Percentiles rank a stretch among this genome's conserved stretches.
These are phyloP conservation scores for Persicaria maculosa DNA, from an alignment of 148 eudicot genomes.

Conservation along the genomic window DNA sequence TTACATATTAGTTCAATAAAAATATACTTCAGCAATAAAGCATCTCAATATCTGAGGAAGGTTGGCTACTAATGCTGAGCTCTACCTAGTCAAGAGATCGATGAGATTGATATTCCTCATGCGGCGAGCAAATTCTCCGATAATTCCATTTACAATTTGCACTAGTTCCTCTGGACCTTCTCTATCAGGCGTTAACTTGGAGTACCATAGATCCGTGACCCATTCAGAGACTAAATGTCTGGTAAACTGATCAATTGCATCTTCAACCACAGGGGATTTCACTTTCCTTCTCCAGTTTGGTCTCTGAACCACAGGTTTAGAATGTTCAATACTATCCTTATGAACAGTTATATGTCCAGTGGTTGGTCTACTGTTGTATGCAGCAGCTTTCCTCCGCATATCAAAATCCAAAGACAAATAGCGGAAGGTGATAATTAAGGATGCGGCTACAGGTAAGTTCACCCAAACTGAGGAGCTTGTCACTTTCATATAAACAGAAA, in stretches of 20 bases:
- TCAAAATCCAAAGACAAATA: slow-evolving; percentile 77
- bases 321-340: slow-evolving; percentile 36
- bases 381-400: slow-evolving; percentile 69
- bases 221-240: slow-evolving; percentile 88
- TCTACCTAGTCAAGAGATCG: slow-evolving; percentile 85
- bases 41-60: neutral
- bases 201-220: slow-evolving; percentile 98
- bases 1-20: slow-evolving; percentile 15
- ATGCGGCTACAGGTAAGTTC: slow-evolving; percentile 78
- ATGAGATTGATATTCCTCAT: slow-evolving; percentile 73
- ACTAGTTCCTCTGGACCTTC: slow-evolving; percentile 93
- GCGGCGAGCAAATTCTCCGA: slow-evolving; percentile 84
- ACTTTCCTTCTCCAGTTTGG: slow-evolving; percentile 84
- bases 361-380: slow-evolving; percentile 50
- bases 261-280: slow-evolving; percentile 83
- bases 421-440: slow-evolving; percentile 57
- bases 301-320: slow-evolving; percentile 32
- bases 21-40: slow-evolving; percentile 9
- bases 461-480: slow-evolving; percentile 94
- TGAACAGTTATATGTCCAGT: slow-evolving; percentile 29
- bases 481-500: slow-evolving; percentile 41
- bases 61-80: neutral
- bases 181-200: slow-evolving; percentile 76
- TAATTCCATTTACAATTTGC: slow-evolving; percentile 69
- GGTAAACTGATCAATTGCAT: slow-evolving; percentile 80